A percentile compares a stretch with the other conserved stretches of the same genome.
Conservation (phyloP, 176 grass and related monocot species). For the Carex myosuroides region DNA sequence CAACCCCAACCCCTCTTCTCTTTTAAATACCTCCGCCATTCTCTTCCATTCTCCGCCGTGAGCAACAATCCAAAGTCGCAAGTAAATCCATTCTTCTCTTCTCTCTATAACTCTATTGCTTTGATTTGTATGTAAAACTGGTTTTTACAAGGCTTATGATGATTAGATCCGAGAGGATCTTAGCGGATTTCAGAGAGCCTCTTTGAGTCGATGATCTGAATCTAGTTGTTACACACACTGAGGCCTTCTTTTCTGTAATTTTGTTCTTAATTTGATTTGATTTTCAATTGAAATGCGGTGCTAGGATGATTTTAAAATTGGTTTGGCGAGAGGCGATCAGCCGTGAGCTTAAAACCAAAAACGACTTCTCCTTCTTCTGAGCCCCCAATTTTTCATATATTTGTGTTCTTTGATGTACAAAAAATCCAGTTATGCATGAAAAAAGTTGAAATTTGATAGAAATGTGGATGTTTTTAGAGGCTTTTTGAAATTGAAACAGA, state of each 20-base stretch:
- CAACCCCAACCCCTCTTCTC: conserved; percentile 3
- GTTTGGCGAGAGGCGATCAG: conserved; percentile 22
- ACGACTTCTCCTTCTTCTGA: conserved; percentile 45
- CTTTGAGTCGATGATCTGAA: conserved; percentile 28
- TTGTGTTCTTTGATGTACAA: neutral
- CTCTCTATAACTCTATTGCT: neutral
- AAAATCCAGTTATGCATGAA: neutral
- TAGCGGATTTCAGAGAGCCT: conserved; percentile 45
- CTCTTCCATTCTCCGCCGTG: neutral
- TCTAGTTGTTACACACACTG: conserved; percentile 44
- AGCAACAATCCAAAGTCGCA: neutral
- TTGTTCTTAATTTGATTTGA: neutral
- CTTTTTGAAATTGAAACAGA: too few relatives aligned
- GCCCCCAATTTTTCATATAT: conserved; percentile 7
- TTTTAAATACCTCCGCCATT: neutral
- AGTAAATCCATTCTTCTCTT: neutral
- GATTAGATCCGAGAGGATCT: conserved; percentile 34
- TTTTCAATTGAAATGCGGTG: neutral
- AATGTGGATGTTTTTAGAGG: too few relatives aligned
- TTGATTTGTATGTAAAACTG: neutral
- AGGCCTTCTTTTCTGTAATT: neutral
- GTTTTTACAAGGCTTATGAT: conserved; percentile 13
- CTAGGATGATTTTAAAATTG: conserved; percentile 21
- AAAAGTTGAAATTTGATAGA: too few relatives aligned
- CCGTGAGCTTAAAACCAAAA: conserved; percentile 19